A percentile compares a stretch with the other conserved stretches of the same genome.
Evolutionary conservation across 2,329 filamentous ascomycete genomes (phyloP).

Genomic region (Colletotrichum destructivum): DNA sequence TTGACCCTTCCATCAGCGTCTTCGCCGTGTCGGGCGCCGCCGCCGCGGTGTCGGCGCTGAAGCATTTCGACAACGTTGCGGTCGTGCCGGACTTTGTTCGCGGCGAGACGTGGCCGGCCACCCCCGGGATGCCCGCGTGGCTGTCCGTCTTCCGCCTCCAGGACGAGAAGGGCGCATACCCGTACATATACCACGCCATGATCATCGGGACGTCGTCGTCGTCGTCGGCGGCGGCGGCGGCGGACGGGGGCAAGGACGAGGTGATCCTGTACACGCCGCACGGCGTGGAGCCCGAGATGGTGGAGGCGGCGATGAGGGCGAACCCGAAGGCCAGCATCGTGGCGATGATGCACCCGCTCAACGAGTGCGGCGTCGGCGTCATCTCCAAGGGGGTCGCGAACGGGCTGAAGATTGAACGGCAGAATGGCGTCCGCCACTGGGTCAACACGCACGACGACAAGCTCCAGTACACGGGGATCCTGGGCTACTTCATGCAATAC

Average conservation of each 20-base stretch:
- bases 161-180: background rate
- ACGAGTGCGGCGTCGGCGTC: conserved; percentile 4
- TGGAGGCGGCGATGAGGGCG: conserved; percentile 1
- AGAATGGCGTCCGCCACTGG: background rate
- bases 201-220: background rate
- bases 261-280: conserved; percentile 27
- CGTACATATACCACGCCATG: conserved; percentile 9
- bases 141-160: conserved; percentile 18
- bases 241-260: background rate
- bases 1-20: background rate
- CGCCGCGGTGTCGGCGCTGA: background rate
- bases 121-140: conserved; percentile 15
- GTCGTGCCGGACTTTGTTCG: conserved; percentile 20
- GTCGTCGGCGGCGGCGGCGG: too few relatives aligned
- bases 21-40: conserved; percentile 13
- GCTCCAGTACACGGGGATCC: background rate
- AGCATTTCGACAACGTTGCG: conserved; percentile 19
- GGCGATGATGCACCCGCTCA: conserved; percentile 21
- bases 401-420: conserved; percentile 3
- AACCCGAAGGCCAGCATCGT: background rate
- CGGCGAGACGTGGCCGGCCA: conserved; percentile 14
- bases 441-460: conserved; percentile 2
- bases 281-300: conserved; percentile 1
- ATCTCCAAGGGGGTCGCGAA: background rate
- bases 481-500: background rate